Percentiles rank a stretch among this genome's conserved stretches.
Conservation (phyloP, 345 rosid species). For the Pistacia vera region DNA sequence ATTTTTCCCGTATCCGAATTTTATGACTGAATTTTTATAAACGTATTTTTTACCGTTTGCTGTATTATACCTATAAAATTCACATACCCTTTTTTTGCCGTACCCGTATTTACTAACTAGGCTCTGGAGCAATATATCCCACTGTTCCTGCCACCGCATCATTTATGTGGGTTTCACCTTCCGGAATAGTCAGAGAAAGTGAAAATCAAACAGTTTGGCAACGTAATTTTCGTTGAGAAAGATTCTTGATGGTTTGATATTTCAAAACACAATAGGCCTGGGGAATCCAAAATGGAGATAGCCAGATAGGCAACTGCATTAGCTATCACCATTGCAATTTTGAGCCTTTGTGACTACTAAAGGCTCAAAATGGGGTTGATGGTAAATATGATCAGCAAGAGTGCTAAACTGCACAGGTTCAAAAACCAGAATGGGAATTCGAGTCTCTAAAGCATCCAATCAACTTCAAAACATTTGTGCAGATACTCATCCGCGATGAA, state of each 20-base stretch:
- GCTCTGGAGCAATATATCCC: not conserved
- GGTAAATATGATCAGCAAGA: not conserved
- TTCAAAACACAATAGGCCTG: slow-evolving; percentile 17
- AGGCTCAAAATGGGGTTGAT: not conserved
- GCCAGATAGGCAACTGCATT: slow-evolving; percentile 4
- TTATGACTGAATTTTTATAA: no score
- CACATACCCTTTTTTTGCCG: no score
- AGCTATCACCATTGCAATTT: slow-evolving; percentile 11
- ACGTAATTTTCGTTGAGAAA: not conserved
- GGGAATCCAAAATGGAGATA: slow-evolving; percentile 22
- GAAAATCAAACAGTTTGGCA: not conserved
- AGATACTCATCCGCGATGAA: no score
- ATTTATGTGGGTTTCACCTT: not conserved
- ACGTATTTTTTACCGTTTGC: no score
- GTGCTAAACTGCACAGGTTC: not conserved
- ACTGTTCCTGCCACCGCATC: not conserved
- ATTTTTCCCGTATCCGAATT: no score
- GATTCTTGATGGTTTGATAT: slow-evolving; percentile 6
- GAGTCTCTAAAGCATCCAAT: not conserved
- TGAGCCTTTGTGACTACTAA: not conserved
- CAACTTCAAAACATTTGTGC: no score
- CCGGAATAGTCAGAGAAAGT: no score
- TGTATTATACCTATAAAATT: no score
- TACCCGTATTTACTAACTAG: no score
- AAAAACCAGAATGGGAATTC: not conserved